These are phyloP conservation scores for Fusarium coffeatum DNA, from an alignment of 2,329 filamentous ascomycete species.

Conservation along the genomic window DNA sequence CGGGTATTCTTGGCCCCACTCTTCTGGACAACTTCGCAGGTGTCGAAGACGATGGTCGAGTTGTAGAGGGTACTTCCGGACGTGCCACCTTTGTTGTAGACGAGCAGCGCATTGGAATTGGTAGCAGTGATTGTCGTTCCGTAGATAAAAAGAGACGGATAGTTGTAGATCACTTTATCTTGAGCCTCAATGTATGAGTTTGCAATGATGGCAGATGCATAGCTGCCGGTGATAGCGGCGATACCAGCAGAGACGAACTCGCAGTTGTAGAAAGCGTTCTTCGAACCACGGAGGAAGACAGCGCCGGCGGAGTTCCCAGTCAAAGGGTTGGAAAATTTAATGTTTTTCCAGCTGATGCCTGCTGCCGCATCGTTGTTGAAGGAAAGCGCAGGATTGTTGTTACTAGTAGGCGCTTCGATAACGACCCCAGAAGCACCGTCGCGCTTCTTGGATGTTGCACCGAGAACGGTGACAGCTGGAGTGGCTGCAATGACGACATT, in stretches of 20 bases:
- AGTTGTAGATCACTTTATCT: constrained; percentile 57
- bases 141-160: constrained; percentile 56
- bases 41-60: constrained; percentile 57
- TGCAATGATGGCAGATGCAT: constrained; percentile 54
- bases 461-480: constrained; percentile 56
- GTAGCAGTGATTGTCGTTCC: constrained; percentile 57
- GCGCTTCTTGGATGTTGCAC: constrained; percentile 50
- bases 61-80: constrained; percentile 48
- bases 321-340: constrained; percentile 38
- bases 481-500: constrained; percentile 55
- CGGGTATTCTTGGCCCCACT: constrained; percentile 49
- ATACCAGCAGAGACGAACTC: constrained; percentile 55
- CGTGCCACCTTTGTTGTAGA: constrained; percentile 54
- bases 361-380: constrained; percentile 2
- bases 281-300: constrained; percentile 21
- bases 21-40: constrained; percentile 51
- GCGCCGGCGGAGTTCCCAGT: background rate
- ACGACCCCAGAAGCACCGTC: constrained; percentile 25
- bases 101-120: constrained; percentile 43
- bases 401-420: constrained; percentile 1
- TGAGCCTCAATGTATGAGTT: constrained; percentile 59
- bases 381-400: constrained; percentile 5
- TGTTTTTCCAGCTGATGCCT: constrained; percentile 32
- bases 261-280: constrained; percentile 54
- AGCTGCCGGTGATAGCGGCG: constrained; percentile 42